phyloP scores from a whole-genome alignment of 2,329 filamentous ascomycete species.

The Niveomyces coronatus region DNA sequence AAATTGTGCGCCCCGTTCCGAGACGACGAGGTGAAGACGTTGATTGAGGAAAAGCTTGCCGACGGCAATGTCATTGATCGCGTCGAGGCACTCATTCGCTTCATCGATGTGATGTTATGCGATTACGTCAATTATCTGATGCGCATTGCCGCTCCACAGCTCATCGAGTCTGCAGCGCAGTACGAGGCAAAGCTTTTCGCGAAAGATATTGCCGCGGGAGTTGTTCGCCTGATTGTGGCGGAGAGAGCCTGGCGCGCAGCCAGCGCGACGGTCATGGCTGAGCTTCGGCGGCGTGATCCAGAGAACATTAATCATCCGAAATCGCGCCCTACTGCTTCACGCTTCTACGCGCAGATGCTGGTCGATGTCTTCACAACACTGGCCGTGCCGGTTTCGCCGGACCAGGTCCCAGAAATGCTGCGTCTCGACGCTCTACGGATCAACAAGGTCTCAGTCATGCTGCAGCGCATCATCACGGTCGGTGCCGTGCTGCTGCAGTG shows the following conservation, averaged over 20 bases:
- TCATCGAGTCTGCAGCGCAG: slow-evolving; percentile 59
- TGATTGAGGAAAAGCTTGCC: slow-evolving; percentile 51
- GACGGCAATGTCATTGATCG: slow-evolving; percentile 62
- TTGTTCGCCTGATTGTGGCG: slow-evolving; percentile 46
- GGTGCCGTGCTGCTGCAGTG: slow-evolving; percentile 68
- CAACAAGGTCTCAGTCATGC: slow-evolving; percentile 25
- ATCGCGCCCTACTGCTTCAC: slow-evolving; percentile 54
- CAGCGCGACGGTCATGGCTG: slow-evolving; percentile 51
- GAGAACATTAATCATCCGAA: slow-evolving; percentile 53
- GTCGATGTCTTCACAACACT: slow-evolving; percentile 70
- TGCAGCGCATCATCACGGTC: slow-evolving; percentile 55
- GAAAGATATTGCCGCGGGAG: slow-evolving; percentile 48
- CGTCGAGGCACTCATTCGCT: slow-evolving; percentile 62
- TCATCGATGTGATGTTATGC: slow-evolving; percentile 67
- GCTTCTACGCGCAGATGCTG: slow-evolving; percentile 66
- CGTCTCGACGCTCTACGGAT: slow-evolving; percentile 58
- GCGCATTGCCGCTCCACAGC: slow-evolving; percentile 57
- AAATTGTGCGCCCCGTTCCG: slow-evolving; percentile 72
- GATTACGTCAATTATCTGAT: slow-evolving; percentile 78
- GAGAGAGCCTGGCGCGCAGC: slow-evolving; percentile 57
- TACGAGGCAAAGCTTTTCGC: slow-evolving; percentile 69
- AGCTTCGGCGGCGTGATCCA: slow-evolving; percentile 58
- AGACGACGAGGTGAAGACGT: slow-evolving; percentile 62
- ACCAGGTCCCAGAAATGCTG: slow-evolving; percentile 62
- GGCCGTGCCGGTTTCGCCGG: slow-evolving; percentile 41